Base-by-base conservation (phyloP, 176 grass and related monocot species). In the Raddia guianensis region DNA sequence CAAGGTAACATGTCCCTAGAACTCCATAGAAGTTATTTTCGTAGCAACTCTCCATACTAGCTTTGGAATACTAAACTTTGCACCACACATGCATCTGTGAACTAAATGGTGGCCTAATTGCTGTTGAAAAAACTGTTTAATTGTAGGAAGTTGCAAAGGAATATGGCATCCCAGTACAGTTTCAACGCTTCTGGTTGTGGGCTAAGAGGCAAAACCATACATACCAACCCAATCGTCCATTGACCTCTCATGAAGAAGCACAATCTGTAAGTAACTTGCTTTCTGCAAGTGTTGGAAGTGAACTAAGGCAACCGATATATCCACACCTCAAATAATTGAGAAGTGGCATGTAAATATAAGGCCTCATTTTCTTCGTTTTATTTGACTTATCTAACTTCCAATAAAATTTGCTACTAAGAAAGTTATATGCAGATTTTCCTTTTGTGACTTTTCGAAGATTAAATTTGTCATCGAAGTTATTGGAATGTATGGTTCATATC, bases 141-240 rank as follows among this genome's bases (percentile, higher is more conserved):
- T 50, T 91, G 92, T 89, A 94, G 80, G 89, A 94, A 78, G 89
- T 94, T 82, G 92, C 92, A 13, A 94, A 91, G 73, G 89, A 91
- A 84, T 94, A 91, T 75, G 92, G 92, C 60, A 89, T 94, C 50
- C 92, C 92, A 57, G 92, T 91, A 45, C 92, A 94, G 55, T 94
- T 76, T 81, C 92, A 94, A 60, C 86, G 92, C 21, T 94, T 89
- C 76, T 94, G 92, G 92, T 79, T 94, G 83, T 94, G 92, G 89
- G 92, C 92, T 69, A 94, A 94, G 83, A 82, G 92, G 59, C 92
- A 94, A 89, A 94, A 94, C 77, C 92, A 94, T 84, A 94, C 92
- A 21, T 94, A 94, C 54, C 86, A 89, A 18, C 92, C 89, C 46
- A 94, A 94, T 70, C 85, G 86, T 35, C 92, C 89, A 66, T 82